Base-by-base conservation (phyloP, 1,284 basidiomycete species). In the Trichosporon sp. region DNA sequence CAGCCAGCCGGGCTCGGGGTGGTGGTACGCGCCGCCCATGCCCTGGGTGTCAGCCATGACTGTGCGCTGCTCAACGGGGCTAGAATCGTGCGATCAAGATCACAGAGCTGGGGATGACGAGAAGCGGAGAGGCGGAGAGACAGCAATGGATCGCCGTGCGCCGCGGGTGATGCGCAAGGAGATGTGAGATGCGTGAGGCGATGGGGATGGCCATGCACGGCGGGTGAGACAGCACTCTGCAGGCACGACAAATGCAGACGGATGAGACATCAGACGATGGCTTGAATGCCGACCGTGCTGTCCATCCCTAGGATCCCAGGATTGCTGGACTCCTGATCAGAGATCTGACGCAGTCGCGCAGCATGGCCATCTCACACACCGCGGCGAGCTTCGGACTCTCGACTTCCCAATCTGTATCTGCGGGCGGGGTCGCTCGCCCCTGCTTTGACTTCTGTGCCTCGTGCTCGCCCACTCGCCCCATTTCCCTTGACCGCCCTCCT, bases 1-100 rank as follows among this genome's bases (percentile, higher is more conserved):
- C 42, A 70, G 58, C 65, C 67, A 72, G 2, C 71, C 71, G 3
- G 71, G 69, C 34, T 58, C 44, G 35, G n/a, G 23, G 15, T 62
- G 62, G 47, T 70, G 65, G 65, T 72, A 72, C 7, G 58, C 18
- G 35, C 64, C 47, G 21, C 71, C 69, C 21, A 68, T 64, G 27
- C 71, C 71, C 64, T 68, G 56, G 2, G 13, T 65, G 42, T 51
- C 27, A 25, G 63, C 63, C n/a, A n/a, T n/a, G n/a, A n/a, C n/a
- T n/a, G n/a, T n/a, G n/a, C n/a, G n/a, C n/a, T n/a, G n/a, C n/a
- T n/a, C n/a, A n/a, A n/a, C n/a, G n/a, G n/a, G n/a, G n/a, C n/a
- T n/a, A n/a, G n/a, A n/a, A 13, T 38, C 35, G 32, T 32, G 32
- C 35, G 38, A 38, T 42, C 38, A 42, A n/a, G 47, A 23, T n/a